phyloP scores from a whole-genome alignment of 2,329 filamentous ascomycete species.

The Phialocephala subalpina region DNA sequence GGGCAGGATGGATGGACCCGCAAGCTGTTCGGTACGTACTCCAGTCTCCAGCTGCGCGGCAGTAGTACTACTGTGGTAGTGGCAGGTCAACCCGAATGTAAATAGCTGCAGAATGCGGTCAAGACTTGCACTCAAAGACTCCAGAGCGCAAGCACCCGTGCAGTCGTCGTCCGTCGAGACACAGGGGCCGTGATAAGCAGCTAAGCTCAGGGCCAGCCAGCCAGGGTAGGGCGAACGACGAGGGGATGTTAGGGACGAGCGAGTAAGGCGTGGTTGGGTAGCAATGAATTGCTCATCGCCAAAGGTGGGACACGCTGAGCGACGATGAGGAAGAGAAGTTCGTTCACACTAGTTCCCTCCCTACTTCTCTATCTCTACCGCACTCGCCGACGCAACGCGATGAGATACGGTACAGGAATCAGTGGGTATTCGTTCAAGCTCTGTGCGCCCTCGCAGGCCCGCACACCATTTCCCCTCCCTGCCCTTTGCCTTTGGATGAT shows the following conservation, averaged over 20 bases:
- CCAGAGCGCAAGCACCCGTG: not conserved
- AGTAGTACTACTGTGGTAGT: not conserved
- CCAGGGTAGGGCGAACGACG: constrained; percentile 2
- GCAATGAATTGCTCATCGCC: not conserved
- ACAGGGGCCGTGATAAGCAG: constrained; percentile 10
- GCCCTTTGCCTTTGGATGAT: not conserved
- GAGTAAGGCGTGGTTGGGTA: constrained; percentile 1
- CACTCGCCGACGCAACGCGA: not conserved
- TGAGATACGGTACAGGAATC: constrained; percentile 2
- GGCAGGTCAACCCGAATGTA: not conserved
- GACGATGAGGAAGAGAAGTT: too few species aligned
- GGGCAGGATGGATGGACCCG: not conserved
- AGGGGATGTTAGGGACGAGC: too few species aligned
- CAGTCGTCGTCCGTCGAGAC: not conserved
- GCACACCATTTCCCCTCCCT: not conserved
- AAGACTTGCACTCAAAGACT: not conserved
- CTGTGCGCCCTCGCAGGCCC: not conserved
- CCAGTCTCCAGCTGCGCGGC: too few species aligned
- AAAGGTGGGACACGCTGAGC: too few species aligned
- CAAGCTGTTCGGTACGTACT: not conserved
- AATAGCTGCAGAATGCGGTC: constrained; percentile 8
- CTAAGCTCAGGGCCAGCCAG: constrained; percentile 10
- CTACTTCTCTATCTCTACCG: not conserved
- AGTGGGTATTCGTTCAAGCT: constrained; percentile 1
- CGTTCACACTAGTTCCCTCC: too few species aligned